Evolutionary conservation across 176 grass and related monocot genomes (phyloP).

Genomic region (Bonia amplexicaulis): DNA sequence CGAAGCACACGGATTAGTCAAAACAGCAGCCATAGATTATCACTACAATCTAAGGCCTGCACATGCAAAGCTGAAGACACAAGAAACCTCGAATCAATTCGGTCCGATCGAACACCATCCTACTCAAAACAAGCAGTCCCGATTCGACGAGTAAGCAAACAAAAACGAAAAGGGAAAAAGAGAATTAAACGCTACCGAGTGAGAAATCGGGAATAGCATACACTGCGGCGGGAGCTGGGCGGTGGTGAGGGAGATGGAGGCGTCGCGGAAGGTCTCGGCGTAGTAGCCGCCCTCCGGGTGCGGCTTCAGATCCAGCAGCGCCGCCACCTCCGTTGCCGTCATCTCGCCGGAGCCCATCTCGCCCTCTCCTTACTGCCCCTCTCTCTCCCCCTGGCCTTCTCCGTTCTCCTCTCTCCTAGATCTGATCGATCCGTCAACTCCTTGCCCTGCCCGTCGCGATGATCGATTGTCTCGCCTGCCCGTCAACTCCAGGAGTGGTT

Average conservation of each 20-base stretch:
- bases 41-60: neutral
- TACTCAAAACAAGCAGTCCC: neutral
- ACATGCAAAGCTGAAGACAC: neutral
- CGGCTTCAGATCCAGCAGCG: conserved; percentile 80
- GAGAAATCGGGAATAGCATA: neutral
- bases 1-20: neutral
- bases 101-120: neutral
- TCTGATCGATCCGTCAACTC: neutral
- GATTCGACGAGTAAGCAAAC: neutral
- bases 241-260: conserved; percentile 71
- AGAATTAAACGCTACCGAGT: neutral
- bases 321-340: conserved; percentile 66
- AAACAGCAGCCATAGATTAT: neutral
- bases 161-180: neutral
- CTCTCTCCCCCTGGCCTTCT: neutral
- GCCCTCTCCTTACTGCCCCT: neutral
- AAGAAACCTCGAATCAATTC: neutral
- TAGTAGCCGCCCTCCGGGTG: conserved; percentile 85
- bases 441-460: neutral
- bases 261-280: conserved; percentile 81
- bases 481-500: no score
- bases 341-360: conserved; percentile 44
- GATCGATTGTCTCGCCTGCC: neutral
- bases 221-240: conserved; percentile 81
- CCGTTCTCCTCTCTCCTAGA: neutral